Conservation (phyloP, 2,329 filamentous ascomycete species). For the Daldinia eschscholtzii region DNA sequence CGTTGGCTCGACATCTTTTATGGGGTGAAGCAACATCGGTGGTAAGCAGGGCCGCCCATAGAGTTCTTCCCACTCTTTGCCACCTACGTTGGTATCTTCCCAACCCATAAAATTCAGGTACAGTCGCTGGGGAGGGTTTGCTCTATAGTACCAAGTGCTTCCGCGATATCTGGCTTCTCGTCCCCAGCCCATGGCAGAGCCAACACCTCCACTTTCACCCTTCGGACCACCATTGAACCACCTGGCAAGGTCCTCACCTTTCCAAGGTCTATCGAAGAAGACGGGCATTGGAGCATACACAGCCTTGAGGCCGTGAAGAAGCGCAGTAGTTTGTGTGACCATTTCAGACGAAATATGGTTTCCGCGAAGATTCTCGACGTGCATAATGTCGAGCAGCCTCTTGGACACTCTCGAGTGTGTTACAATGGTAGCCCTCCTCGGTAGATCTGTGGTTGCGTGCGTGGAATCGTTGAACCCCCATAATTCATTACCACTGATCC, state of each 20-base stretch:
- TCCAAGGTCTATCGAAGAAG: conserved; percentile 82
- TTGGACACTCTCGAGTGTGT: conserved; percentile 81
- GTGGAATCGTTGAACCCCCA: conserved; percentile 72
- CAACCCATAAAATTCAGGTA: conserved; percentile 75
- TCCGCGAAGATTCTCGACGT: conserved; percentile 78
- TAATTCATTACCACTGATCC: conserved; percentile 77
- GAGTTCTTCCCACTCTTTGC: conserved; percentile 66
- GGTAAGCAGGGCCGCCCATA: conserved; percentile 71
- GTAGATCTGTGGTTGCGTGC: conserved; percentile 67
- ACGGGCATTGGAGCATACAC: conserved; percentile 84
- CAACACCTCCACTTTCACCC: conserved; percentile 66
- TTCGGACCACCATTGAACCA: conserved; percentile 72
- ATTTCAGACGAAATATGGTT: conserved; percentile 86
- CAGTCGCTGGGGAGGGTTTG: conserved; percentile 67
- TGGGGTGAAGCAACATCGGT: conserved; percentile 69
- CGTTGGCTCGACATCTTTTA: conserved; percentile 69
- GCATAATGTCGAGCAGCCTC: conserved; percentile 79
- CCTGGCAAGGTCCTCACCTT: conserved; percentile 63
- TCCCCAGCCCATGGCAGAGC: conserved; percentile 71
- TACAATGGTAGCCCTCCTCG: conserved; percentile 81
- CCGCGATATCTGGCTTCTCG: conserved; percentile 69
- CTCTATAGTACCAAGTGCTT: conserved; percentile 72
- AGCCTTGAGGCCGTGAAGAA: conserved; percentile 83
- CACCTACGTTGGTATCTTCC: conserved; percentile 67
- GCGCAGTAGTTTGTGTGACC: conserved; percentile 78